Conservation (phyloP, 768 basidiomycete species). For the Tricholoma hemisulphureum region DNA sequence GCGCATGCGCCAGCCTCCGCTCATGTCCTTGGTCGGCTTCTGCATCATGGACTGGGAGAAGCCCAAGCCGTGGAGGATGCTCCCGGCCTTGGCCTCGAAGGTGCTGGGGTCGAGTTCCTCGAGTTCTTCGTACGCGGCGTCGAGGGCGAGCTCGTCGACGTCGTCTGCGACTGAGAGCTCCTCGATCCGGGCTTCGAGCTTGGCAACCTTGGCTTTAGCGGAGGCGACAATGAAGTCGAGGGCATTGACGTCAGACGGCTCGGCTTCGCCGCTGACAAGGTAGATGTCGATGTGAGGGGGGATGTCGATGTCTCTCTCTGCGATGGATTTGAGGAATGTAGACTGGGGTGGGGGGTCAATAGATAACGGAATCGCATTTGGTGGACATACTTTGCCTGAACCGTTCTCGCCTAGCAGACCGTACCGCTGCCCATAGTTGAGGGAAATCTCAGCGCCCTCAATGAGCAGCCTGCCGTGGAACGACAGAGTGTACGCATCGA, state of each 20-base stretch:
- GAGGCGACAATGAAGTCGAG: constrained; percentile 94
- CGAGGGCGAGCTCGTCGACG: constrained; percentile 85
- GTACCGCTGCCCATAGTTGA: constrained; percentile 87
- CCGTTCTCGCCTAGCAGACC: constrained; percentile 97
- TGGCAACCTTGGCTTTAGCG: constrained; percentile 89
- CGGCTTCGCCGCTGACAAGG: constrained; percentile 93
- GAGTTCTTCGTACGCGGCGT: constrained; percentile 89
- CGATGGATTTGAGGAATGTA: constrained; percentile 93
- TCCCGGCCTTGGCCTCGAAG: constrained; percentile 94
- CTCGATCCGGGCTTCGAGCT: constrained; percentile 91
- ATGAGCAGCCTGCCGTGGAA: constrained; percentile 92
- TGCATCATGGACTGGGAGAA: constrained; percentile 91
- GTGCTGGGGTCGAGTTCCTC: constrained; percentile 96
- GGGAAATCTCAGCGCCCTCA: constrained; percentile 58
- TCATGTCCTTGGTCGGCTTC: constrained; percentile 97
- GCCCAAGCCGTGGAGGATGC: constrained; percentile 96
- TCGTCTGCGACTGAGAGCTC: constrained; percentile 87
- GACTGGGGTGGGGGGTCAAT: constrained; percentile 49
- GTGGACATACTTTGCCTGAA: constrained; percentile 84
- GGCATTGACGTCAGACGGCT: constrained; percentile 94
- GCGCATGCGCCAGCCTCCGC: constrained; percentile 99
- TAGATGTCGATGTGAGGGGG: constrained; percentile 97
- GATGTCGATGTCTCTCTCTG: constrained; percentile 92
- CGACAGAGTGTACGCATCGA: constrained; percentile 91
- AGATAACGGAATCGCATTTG: neutral